Conservation (phyloP, 805 yeast genomes). For the Sugiyamaella smithiae region DNA sequence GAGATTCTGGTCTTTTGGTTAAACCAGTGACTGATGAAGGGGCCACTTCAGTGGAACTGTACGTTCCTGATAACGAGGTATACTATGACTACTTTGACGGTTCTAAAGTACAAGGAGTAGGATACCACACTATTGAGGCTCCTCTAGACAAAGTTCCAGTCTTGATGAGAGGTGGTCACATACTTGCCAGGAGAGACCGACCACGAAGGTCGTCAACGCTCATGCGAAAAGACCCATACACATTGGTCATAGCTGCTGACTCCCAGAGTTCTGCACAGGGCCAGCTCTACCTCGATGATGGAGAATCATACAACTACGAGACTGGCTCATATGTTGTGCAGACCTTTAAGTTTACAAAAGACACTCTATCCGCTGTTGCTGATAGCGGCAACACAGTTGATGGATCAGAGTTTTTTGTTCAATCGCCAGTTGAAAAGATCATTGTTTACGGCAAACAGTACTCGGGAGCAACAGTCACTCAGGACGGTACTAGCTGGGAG, state of each 20-base stretch:
- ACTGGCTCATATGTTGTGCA: slow-evolving; percentile 44
- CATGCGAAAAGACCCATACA: slow-evolving; percentile 77
- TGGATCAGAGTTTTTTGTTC: slow-evolving; percentile 4
- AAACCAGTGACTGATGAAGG: slow-evolving; percentile 73
- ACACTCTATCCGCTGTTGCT: slow-evolving; percentile 7
- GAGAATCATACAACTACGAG: slow-evolving; percentile 59
- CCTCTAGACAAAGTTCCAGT: slow-evolving; percentile 66
- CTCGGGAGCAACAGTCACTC: slow-evolving; percentile 5
- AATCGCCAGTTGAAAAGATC: slow-evolving; percentile 20
- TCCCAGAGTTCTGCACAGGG: slow-evolving; percentile 50
- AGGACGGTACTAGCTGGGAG: slow-evolving; percentile 12
- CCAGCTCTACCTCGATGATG: slow-evolving; percentile 75
- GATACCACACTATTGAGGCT: slow-evolving; percentile 41
- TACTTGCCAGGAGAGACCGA: slow-evolving; percentile 65
- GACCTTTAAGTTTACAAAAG: slow-evolving; percentile 5
- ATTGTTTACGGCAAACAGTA: slow-evolving; percentile 14
- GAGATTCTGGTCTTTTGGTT: slow-evolving; percentile 65
- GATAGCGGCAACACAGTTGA: neutral
- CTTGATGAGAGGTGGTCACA: slow-evolving; percentile 72
- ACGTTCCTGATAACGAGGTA: slow-evolving; percentile 42
- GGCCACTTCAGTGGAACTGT: slow-evolving; percentile 40
- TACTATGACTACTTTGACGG: slow-evolving; percentile 37
- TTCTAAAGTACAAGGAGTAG: slow-evolving; percentile 37
- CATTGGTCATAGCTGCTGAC: slow-evolving; percentile 59
- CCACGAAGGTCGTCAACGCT: slow-evolving; percentile 75